Evolutionary conservation across 257 asterid genomes (phyloP).

Genomic region (Thymus quinquecostatus): DNA sequence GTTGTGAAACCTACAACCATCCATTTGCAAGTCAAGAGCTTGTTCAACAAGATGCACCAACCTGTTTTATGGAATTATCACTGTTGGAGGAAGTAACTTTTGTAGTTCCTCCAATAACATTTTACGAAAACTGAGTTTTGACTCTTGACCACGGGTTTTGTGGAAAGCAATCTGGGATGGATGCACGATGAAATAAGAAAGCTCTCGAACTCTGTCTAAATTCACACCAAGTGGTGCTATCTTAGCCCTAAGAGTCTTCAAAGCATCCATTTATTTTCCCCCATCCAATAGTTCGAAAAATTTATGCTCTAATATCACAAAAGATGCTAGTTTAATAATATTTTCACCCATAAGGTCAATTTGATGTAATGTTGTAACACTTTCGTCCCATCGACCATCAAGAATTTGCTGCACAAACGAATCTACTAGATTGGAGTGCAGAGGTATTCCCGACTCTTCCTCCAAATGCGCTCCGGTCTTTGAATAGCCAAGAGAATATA

Average conservation of each 20-base stretch:
- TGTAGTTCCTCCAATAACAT: slow-evolving; percentile 68
- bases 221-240: slow-evolving; percentile 61
- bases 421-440: slow-evolving; percentile 60
- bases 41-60: slow-evolving; percentile 83
- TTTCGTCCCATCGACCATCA: slow-evolving; percentile 84
- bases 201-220: slow-evolving; percentile 56
- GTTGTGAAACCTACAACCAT: slow-evolving; percentile 76
- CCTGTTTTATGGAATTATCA: slow-evolving; percentile 70
- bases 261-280: slow-evolving; percentile 68
- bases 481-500: slow-evolving; percentile 80
- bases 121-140: slow-evolving; percentile 48
- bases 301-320: slow-evolving; percentile 79
- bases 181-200: slow-evolving; percentile 57
- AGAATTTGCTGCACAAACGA: slow-evolving; percentile 69
- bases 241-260: slow-evolving; percentile 72
- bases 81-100: slow-evolving; percentile 70
- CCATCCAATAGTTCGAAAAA: slow-evolving; percentile 64
- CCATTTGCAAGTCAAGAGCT: slow-evolving; percentile 75
- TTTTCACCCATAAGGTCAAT: slow-evolving; percentile 58
- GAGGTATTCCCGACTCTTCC: slow-evolving; percentile 74
- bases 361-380: slow-evolving; percentile 56
- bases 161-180: slow-evolving; percentile 39
- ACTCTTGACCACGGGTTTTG: slow-evolving; percentile 39
- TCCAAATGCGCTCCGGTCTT: slow-evolving; percentile 61
- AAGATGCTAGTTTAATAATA: slow-evolving; percentile 59